Evolutionary conservation across 345 rosid species (phyloP).

Genomic region (Nasturtium officinale): DNA sequence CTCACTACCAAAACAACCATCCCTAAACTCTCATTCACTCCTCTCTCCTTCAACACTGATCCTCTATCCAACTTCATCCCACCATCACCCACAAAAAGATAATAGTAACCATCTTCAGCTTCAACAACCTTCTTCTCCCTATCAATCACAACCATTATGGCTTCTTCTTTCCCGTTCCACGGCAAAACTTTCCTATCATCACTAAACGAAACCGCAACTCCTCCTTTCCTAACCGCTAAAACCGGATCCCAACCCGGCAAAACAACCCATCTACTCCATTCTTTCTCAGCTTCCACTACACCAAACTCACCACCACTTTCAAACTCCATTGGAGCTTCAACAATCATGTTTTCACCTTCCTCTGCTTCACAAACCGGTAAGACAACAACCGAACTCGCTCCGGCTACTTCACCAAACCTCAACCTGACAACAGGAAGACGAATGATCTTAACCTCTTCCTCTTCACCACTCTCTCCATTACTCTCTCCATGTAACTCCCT

Average conservation of each 20-base stretch:
- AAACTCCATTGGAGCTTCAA: constrained; percentile 69
- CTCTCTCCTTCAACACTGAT: constrained; percentile 56
- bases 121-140: constrained; percentile 61
- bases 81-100: constrained; percentile 45
- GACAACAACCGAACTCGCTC: constrained; percentile 65
- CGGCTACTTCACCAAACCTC: constrained; percentile 82
- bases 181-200: constrained; percentile 71
- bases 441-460: constrained; percentile 39
- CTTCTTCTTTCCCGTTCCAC: constrained; percentile 81
- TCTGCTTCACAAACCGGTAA: constrained; percentile 73
- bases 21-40: constrained; percentile 61
- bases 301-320: constrained; percentile 68
- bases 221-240: constrained; percentile 52
- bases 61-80: constrained; percentile 66
- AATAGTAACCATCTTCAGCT: constrained; percentile 63
- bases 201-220: constrained; percentile 69
- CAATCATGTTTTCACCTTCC: constrained; percentile 52
- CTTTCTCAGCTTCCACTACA: constrained; percentile 77
- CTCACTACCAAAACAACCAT: constrained; percentile 78
- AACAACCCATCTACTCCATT: constrained; percentile 89
- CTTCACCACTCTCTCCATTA: constrained; percentile 37
- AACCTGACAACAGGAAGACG: constrained; percentile 77
- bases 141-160: constrained; percentile 74
- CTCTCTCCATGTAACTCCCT: constrained; percentile 54
- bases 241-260: constrained; percentile 77